Conservation (phyloP, 2,329 filamentous ascomycete genomes). For the Trichoderma asperellum region DNA sequence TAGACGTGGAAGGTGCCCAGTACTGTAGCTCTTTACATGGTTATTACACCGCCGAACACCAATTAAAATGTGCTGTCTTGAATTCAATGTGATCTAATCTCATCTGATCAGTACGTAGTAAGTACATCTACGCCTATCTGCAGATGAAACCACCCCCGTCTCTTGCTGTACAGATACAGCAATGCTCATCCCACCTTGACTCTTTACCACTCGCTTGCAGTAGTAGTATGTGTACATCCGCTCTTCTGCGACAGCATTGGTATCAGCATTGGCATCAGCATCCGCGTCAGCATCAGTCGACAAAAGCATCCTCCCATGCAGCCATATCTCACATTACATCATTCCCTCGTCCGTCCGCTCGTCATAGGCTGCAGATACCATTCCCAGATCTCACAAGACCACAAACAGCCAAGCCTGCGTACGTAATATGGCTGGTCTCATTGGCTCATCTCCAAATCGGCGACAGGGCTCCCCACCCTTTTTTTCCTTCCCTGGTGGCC, state of each 20-base stretch:
- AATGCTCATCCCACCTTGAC: neutral
- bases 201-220: neutral
- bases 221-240: neutral
- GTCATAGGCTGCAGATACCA: neutral
- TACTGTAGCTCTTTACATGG: neutral
- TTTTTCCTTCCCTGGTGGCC: neutral
- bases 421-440: slow-evolving; percentile 18
- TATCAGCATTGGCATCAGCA: neutral
- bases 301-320: neutral
- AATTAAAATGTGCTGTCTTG: neutral
- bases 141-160: neutral
- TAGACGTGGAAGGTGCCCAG: no score
- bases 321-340: neutral
- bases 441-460: slow-evolving; percentile 5
- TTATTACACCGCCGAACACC: neutral
- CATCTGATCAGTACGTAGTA: neutral
- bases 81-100: neutral
- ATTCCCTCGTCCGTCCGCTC: neutral
- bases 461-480: slow-evolving; percentile 2
- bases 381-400: neutral
- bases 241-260: neutral
- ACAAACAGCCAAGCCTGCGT: neutral
- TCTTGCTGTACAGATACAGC: neutral
- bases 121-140: neutral
- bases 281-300: neutral